Percentiles rank a stretch among this genome's conserved stretches.
Evolutionary conservation across 148 eudicot species (phyloP).

Genomic region (Camellia lanceoleosa): DNA sequence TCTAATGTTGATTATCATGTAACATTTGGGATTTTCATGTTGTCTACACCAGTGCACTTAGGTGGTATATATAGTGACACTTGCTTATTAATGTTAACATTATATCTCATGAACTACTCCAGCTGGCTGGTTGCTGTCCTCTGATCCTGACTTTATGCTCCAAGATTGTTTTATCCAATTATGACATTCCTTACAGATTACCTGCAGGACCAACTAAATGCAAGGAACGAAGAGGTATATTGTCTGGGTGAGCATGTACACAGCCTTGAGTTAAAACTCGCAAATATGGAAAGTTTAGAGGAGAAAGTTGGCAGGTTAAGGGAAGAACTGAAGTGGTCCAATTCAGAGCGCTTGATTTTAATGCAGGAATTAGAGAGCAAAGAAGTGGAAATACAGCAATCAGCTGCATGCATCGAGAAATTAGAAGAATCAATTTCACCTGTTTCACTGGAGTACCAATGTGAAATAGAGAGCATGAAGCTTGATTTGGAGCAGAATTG

Average conservation of each 20-base stretch:
- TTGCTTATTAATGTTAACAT: not conserved
- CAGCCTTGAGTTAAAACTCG: constrained; percentile 41
- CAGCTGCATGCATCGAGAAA: constrained; percentile 42
- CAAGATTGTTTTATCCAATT: not conserved
- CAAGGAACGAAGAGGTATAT: constrained; percentile 41
- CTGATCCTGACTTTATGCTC: not conserved
- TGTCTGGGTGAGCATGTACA: constrained; percentile 36
- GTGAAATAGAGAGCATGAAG: constrained; percentile 82
- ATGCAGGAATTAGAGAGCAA: constrained; percentile 47
- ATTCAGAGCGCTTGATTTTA: constrained; percentile 38
- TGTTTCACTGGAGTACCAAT: constrained; percentile 64
- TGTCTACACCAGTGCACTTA: too few species aligned
- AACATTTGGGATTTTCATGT: not conserved
- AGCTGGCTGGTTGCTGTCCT: not conserved
- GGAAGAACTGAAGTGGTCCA: constrained; percentile 49
- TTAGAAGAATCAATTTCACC: constrained; percentile 65
- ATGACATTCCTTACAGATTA: constrained; percentile 47
- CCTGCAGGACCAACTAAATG: constrained; percentile 66
- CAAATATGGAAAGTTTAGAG: constrained; percentile 36
- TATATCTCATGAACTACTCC: not conserved
- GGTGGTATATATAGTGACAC: not conserved
- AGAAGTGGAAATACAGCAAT: constrained; percentile 41
- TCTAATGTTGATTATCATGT: not conserved
- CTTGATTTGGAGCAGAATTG: constrained; percentile 54
- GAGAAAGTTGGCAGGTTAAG: constrained; percentile 41